phyloP scores from a whole-genome alignment of 371 early-diverging fungal species.

The Mycotypha africana region DNA sequence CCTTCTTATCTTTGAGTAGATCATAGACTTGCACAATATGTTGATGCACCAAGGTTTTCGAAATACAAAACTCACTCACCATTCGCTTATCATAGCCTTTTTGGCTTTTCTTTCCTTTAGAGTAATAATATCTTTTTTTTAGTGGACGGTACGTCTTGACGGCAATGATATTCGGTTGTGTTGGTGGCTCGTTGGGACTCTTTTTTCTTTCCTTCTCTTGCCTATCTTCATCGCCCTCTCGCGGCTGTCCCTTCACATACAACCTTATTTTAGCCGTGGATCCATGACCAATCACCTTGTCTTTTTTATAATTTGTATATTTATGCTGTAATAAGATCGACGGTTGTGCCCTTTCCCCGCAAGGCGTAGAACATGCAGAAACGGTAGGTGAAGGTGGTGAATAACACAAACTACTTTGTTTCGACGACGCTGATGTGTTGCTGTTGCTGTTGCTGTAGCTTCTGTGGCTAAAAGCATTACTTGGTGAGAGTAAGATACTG shows the following conservation, averaged over 20 bases:
- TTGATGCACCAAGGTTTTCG: slow-evolving; percentile 50
- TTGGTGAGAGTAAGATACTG: too few relatives aligned
- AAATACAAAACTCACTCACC: slow-evolving; percentile 70
- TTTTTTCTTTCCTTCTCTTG: too few relatives aligned
- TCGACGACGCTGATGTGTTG: not conserved
- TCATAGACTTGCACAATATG: slow-evolving; percentile 71
- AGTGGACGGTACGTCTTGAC: too few relatives aligned
- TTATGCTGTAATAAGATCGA: slow-evolving; percentile 19
- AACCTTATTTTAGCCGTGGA: slow-evolving; percentile 25
- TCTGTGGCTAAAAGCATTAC: too few relatives aligned
- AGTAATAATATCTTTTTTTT: too few relatives aligned
- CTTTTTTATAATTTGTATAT: slow-evolving; percentile 18
- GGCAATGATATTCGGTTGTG: slow-evolving; percentile 58
- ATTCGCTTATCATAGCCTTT: slow-evolving; percentile 58
- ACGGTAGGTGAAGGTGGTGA: slow-evolving; percentile 12
- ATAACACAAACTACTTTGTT: not conserved
- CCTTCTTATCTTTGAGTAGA: slow-evolving; percentile 49
- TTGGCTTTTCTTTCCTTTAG: slow-evolving; percentile 36
- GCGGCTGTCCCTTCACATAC: not conserved
- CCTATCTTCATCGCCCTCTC: too few relatives aligned
- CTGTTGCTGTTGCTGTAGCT: too few relatives aligned
- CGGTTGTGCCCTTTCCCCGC: slow-evolving; percentile 11
- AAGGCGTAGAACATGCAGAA: slow-evolving; percentile 15
- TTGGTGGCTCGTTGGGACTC: slow-evolving; percentile 13
- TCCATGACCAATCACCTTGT: slow-evolving; percentile 20